Evolutionary conservation across 805 yeast genomes (phyloP).

Genomic region (Candida montana): DNA sequence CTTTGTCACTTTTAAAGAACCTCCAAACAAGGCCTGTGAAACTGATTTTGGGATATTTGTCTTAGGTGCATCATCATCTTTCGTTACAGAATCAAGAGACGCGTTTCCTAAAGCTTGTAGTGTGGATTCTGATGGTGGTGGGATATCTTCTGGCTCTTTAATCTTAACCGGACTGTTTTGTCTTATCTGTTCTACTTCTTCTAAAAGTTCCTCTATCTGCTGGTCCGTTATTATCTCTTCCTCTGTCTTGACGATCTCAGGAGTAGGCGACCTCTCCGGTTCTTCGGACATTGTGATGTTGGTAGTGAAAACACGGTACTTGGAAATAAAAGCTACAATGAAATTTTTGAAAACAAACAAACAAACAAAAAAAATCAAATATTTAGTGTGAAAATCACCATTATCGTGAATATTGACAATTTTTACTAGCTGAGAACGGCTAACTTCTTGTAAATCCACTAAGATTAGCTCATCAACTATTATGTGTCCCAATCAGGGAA

Average conservation of each 20-base stretch:
- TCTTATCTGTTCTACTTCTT: conserved; percentile 23
- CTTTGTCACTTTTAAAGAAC: conserved; percentile 23
- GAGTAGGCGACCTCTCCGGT: background rate
- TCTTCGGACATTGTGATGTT: background rate
- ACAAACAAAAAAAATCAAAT: too few relatives aligned
- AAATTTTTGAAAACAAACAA: too few relatives aligned
- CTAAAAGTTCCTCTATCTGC: conserved; percentile 24
- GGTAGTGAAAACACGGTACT: too few relatives aligned
- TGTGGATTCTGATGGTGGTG: background rate
- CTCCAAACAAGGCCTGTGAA: conserved; percentile 23
- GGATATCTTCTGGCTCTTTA: background rate
- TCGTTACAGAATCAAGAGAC: conserved; percentile 9
- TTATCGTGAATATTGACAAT: too few relatives aligned
- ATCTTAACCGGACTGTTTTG: conserved; percentile 15
- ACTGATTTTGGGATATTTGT: conserved; percentile 23
- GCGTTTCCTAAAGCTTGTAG: conserved; percentile 6
- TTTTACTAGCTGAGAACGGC: too few relatives aligned
- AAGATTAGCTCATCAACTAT: too few relatives aligned
- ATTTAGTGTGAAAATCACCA: too few relatives aligned
- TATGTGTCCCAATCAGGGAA: too few relatives aligned
- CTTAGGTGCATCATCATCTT: background rate
- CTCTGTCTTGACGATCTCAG: conserved; percentile 5
- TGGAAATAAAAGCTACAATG: too few relatives aligned
- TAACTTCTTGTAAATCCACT: too few relatives aligned
- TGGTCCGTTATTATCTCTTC: conserved; percentile 17